Base-by-base conservation (phyloP, 768 basidiomycete species). In the Lyophyllum shimeji region DNA sequence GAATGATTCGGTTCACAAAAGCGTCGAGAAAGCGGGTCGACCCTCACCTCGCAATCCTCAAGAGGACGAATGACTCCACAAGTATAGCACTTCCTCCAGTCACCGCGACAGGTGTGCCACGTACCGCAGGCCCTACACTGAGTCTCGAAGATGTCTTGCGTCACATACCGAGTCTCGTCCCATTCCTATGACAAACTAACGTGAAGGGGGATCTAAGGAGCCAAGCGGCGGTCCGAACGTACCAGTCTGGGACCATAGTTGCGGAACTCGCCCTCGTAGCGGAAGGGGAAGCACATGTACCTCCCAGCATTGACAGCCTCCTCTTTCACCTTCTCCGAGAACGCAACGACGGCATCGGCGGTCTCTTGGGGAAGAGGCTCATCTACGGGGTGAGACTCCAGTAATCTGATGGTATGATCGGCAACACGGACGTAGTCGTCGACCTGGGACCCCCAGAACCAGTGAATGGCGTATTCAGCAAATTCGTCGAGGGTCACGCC, bases 381-480 rank as follows among this genome's bases (percentile, higher is more conserved):
- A 17, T 47, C 27, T 9, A 47, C 12, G 27, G 46, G 27, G 25
- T 47, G 46, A 18, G 46, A 47, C 2, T 47, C 46, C 8, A 47
- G 46, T 2, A 47, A 25, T 11, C 15, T 23, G 27, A 47, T 47
- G 11, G 46, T 47, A 25, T 47, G 46, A 18, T 47, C 46, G 7
- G 46, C 46, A 13, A 47, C 46, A 5, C 46, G 46, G 7, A 47
- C 46, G 27, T 47, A 47, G 27, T 47, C 46, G 15, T 47, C 46
- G 23, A 47, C 46, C 17, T 31, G 46, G 27, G 46, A 47, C 8
- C 46, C 46, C 46, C 46, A 47, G 46, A 47, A 47, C 46, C 46
- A 47, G 46, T 47, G 46, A 17, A 47, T 47, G 17, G 46, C 46
- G 23, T 47, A 47, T 25, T 47, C 46, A 3, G 46, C 46, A 17